phyloP scores from a whole-genome alignment of 768 basidiomycete genomes.

The Collybia sp. region DNA sequence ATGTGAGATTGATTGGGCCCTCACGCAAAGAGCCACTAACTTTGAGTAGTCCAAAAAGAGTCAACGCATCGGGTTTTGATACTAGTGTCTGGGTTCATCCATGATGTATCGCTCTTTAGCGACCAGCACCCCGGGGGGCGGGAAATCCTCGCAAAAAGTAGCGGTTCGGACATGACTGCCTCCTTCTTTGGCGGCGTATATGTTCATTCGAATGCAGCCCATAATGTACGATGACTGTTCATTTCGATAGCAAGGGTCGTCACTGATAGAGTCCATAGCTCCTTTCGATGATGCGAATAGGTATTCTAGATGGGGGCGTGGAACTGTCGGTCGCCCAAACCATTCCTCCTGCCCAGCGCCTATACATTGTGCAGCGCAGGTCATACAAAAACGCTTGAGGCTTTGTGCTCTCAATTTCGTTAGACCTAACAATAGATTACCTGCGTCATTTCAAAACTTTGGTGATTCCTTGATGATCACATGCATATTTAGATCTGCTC shows the following conservation, averaged over 20 bases:
- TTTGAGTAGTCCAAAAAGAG: slow-evolving; percentile 51
- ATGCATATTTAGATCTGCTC: too few relatives aligned
- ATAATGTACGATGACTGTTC: slow-evolving; percentile 45
- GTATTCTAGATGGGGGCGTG: slow-evolving; percentile 59
- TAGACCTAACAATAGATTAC: too few relatives aligned
- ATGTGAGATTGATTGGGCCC: slow-evolving; percentile 40
- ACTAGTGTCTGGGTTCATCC: slow-evolving; percentile 78
- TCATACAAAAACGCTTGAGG: too few relatives aligned
- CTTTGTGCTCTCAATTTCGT: too few relatives aligned
- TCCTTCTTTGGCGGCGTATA: slow-evolving; percentile 82
- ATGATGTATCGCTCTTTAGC: slow-evolving; percentile 67
- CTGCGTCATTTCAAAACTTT: too few relatives aligned
- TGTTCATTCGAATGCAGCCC: slow-evolving; percentile 74
- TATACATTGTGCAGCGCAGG: slow-evolving; percentile 30
- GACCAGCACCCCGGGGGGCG: slow-evolving; percentile 79
- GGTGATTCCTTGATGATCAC: too few relatives aligned
- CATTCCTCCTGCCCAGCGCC: slow-evolving; percentile 40
- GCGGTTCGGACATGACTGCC: slow-evolving; percentile 77
- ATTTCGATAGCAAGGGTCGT: not conserved
- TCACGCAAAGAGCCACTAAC: not conserved
- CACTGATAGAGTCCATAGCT: slow-evolving; percentile 25
- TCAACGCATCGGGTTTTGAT: slow-evolving; percentile 58
- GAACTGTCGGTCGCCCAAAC: slow-evolving; percentile 43
- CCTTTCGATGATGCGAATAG: slow-evolving; percentile 75
- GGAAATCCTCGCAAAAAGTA: slow-evolving; percentile 42